phyloP scores from a whole-genome alignment of 371 early-diverging fungal genomes.

The Mucor saturninus region DNA sequence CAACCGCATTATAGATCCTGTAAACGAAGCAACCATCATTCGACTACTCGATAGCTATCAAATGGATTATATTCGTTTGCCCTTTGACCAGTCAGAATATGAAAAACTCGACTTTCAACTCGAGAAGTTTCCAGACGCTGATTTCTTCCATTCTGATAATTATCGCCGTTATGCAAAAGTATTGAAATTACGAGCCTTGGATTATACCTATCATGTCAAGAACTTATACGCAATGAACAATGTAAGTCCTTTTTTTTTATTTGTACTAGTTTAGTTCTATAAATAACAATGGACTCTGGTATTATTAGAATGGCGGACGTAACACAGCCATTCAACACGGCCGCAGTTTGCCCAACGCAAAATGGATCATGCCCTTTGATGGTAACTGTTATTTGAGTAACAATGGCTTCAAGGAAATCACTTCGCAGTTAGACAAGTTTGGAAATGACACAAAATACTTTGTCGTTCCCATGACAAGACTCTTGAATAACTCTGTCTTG shows the following conservation, averaged over 20 bases:
- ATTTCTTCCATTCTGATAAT: constrained; percentile 70
- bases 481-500: constrained; percentile 65
- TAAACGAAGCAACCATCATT: constrained; percentile 64
- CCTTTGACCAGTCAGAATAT: constrained; percentile 65
- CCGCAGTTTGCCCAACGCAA: constrained; percentile 54
- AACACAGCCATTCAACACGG: constrained; percentile 68
- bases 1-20: constrained; percentile 68
- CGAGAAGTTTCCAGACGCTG: constrained; percentile 70
- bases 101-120: constrained; percentile 64
- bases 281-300: not conserved
- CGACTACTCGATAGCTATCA: constrained; percentile 57
- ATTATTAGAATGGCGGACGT: constrained; percentile 68
- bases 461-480: constrained; percentile 71
- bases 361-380: constrained; percentile 76
- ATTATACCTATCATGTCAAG: constrained; percentile 73
- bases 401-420: constrained; percentile 66
- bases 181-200: constrained; percentile 63
- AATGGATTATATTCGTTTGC: constrained; percentile 65
- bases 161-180: constrained; percentile 66
- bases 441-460: constrained; percentile 65
- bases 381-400: constrained; percentile 71
- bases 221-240: constrained; percentile 80
- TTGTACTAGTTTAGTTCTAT: not conserved
- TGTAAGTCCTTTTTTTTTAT: constrained; percentile 43
- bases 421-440: constrained; percentile 51